Evolutionary conservation across 257 asterid genomes (phyloP), one percentile per base, ranked within the genome.

Genomic region (Capsicum chinense): DNA sequence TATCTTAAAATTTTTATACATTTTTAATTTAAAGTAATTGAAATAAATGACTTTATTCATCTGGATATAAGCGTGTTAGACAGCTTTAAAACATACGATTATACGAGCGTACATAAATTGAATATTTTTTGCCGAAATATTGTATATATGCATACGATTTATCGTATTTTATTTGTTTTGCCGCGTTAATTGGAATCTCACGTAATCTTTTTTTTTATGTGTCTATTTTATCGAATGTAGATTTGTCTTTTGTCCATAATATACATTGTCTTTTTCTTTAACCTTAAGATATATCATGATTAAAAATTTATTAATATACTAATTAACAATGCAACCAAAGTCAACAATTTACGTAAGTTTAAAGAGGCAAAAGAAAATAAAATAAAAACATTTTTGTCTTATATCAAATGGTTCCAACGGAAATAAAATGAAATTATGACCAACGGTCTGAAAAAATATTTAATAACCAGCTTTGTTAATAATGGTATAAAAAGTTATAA

Each of bases 391-490:
- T 74, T 50, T 73, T 74, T 74, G 47, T 74, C 62, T 74, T 7
- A 50, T 74, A 7, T 74, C 8, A 74, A 14, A 16, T 69, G 33
- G 56, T 42, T n/a, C 79, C 59, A 19, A 74, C 3, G 59, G 13
- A 21, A 74, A 54, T 74, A 69, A 69, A 57, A 68, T 68, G 78
- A 39, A 62, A 69, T 48, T 48, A 56, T 71, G 17, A 19, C 59
- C 80, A 73, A 73, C 80, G 59, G 42, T 48, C 4, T 50, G n/a
- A 73, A 13, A 73, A 68, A 15, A 15, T 69, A 69, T 74, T 74
- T 26, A 50, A 54, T 50, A 12, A 74, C 44, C 3, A 13, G 17
- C 64, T 26, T 26, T 13, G 1, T 54, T 33, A 74, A 50, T 78
- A 26, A 14, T 14, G 15, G 63, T 21, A 26, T 26, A 26, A 37